Base-by-base conservation (phyloP, 2,329 filamentous ascomycete species). In the Sarocladium strictum region DNA sequence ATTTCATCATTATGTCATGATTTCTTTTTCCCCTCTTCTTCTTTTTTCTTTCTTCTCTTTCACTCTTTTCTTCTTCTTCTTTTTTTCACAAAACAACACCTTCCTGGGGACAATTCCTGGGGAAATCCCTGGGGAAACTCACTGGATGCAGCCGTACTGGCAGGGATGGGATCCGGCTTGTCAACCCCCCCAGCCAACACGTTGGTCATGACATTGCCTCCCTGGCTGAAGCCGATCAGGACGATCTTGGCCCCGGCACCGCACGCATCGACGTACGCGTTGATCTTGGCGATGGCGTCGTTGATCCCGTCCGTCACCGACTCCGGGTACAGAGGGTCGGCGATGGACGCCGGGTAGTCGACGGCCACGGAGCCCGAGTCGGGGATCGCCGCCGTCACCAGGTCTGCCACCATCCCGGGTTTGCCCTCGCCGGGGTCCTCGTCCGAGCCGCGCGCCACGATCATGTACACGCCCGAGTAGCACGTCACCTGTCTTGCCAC, bases 181-280 rank as follows among this genome's bases (percentile, higher is more conserved):
- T 38, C 26, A 24, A 58, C 50, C 17, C 56, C 56, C 4, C 56
- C 56, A 41, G 26, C 56, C 27, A 57, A 45, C 4, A 54, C 29
- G 17, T 57, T 51, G 10, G 56, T 55, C 33, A 57, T 57, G 35
- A 57, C 56, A 50, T 57, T 57, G 40, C 56, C 56, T 12, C 56
- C 56, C 45, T 57, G 56, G 43, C 56, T 57, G 19, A 38, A 57
- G 3, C 56, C 56, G 21, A 57, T 38, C 23, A 57, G 49, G 19
- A 43, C 57, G 51, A 58, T 58, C 37, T 51, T 53, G 32, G 53
- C 43, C 9, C 12, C 19, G 33, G 10, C 17, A 15, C 56, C 56
- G 41, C 56, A 57, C 19, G 45, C 33, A 26, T 50, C 54, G 15
- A 57, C 51, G 37, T 57, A 57, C 38, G 53, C 41, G 23, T 54